Evolutionary conservation across 176 grass and related monocot genomes (phyloP).

Genomic region (Carex kokanica): DNA sequence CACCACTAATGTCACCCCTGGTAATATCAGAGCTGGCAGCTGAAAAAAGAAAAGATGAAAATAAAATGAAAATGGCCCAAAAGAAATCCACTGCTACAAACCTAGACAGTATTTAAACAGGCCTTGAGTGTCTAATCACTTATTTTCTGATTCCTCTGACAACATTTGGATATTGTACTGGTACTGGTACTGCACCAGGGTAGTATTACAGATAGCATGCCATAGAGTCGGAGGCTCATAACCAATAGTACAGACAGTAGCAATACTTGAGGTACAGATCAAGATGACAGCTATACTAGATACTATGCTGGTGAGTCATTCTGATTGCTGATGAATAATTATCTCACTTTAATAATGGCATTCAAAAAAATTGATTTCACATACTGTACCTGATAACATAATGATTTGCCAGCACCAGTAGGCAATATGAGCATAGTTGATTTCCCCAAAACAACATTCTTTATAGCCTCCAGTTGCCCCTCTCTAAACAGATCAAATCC

Average conservation of each 20-base stretch:
- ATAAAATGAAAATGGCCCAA: not conserved
- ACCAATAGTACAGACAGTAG: not conserved
- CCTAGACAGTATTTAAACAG: not conserved
- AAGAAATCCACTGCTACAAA: not conserved
- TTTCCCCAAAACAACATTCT: conserved; percentile 56
- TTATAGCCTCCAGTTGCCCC: conserved; percentile 74
- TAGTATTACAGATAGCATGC: not conserved
- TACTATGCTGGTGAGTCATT: not conserved
- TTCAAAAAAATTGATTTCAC: not conserved
- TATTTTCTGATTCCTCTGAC: not conserved
- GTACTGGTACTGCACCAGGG: not conserved
- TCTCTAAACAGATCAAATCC: conserved; percentile 68
- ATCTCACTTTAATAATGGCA: not conserved
- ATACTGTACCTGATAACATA: conserved; percentile 76
- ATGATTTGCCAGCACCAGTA: conserved; percentile 90
- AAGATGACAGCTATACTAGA: not conserved
- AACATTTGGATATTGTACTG: not conserved
- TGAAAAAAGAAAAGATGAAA: conserved; percentile 26
- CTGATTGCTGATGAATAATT: not conserved
- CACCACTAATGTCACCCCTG: conserved; percentile 86
- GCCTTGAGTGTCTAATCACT: not conserved
- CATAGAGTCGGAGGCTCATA: not conserved
- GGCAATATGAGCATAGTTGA: conserved; percentile 85
- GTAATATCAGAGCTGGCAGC: conserved; percentile 85
- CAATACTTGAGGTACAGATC: not conserved